These are phyloP conservation scores for Hanseniaspora uvarum DNA, from an alignment of 1,139 yeast species.

Conservation along the genomic window DNA sequence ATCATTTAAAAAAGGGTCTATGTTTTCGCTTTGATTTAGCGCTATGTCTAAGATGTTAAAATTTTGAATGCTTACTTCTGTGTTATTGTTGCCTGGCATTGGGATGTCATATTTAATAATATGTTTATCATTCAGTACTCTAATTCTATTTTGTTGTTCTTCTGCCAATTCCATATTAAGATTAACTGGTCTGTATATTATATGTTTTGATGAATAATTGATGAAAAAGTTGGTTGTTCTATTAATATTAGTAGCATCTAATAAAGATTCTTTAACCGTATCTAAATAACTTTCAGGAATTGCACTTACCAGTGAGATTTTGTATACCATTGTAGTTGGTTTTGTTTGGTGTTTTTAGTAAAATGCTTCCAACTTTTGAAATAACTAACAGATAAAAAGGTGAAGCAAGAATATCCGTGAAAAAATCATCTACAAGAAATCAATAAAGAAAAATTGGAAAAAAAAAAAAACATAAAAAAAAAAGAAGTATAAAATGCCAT, in stretches of 20 bases:
- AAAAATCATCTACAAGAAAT: background rate
- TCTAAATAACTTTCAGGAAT: constrained; percentile 19
- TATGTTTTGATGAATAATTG: constrained; percentile 4
- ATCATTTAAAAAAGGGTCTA: constrained; percentile 42
- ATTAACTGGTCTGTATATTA: constrained; percentile 39
- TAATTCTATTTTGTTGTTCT: constrained; percentile 28
- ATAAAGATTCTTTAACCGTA: background rate
- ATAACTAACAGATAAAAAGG: too few relatives aligned
- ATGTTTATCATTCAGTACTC: background rate
- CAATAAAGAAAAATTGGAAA: background rate
- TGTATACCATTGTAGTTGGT: constrained; percentile 32
- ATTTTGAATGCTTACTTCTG: constrained; percentile 56
- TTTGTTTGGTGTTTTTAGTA: background rate
- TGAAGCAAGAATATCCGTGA: background rate
- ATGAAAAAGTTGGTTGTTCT: background rate
- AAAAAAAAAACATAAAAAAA: too few relatives aligned
- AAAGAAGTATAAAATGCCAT: background rate
- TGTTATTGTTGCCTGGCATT: constrained; percentile 63
- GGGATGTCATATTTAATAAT: constrained; percentile 63
- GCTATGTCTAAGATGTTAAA: constrained; percentile 50
- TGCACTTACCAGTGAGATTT: constrained; percentile 31
- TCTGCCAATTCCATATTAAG: constrained; percentile 21
- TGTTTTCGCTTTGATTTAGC: constrained; percentile 29
- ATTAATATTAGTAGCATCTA: constrained; percentile 1
- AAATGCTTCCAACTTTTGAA: background rate